Evolutionary conservation across 331 rosid species (phyloP).

Genomic region (Cydonia oblonga): DNA sequence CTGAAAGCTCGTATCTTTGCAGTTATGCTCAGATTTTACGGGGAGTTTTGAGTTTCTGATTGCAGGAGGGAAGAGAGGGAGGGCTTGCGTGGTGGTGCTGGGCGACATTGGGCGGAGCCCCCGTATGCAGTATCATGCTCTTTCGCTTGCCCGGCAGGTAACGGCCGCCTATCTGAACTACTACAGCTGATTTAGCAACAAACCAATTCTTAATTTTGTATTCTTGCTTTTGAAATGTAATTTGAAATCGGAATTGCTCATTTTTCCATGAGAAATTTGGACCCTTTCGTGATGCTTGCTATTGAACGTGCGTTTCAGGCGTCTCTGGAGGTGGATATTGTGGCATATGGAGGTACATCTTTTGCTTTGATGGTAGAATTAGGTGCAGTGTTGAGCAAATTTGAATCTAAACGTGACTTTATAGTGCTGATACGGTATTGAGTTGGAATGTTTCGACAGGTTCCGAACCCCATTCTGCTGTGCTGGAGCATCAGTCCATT

Average conservation of each 20-base stretch:
- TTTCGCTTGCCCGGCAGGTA: constrained; percentile 87
- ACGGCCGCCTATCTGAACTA: not conserved
- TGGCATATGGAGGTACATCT: constrained; percentile 78
- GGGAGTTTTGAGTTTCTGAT: not conserved
- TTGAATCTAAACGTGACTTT: not conserved
- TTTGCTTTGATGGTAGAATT: not conserved
- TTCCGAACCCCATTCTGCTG: constrained; percentile 68
- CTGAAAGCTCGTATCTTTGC: not conserved
- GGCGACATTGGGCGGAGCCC: constrained; percentile 98
- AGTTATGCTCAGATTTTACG: not conserved
- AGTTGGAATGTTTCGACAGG: constrained; percentile 36
- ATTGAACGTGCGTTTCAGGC: constrained; percentile 26
- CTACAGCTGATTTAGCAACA: not conserved
- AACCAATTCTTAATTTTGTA: not conserved
- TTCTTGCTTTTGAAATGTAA: not conserved
- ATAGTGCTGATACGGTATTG: not conserved
- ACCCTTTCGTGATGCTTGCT: not conserved
- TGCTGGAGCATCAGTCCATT: constrained; percentile 56
- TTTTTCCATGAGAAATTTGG: constrained; percentile 3
- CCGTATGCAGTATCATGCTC: constrained; percentile 94
- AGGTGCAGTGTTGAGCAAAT: not conserved
- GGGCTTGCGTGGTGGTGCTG: constrained; percentile 87
- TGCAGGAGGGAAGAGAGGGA: constrained; percentile 35
- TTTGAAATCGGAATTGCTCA: not conserved
- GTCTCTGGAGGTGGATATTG: constrained; percentile 60